These are phyloP conservation scores for Basipetospora chlamydospora DNA, from an alignment of 2,329 filamentous ascomycete genomes.

Conservation along the genomic window DNA sequence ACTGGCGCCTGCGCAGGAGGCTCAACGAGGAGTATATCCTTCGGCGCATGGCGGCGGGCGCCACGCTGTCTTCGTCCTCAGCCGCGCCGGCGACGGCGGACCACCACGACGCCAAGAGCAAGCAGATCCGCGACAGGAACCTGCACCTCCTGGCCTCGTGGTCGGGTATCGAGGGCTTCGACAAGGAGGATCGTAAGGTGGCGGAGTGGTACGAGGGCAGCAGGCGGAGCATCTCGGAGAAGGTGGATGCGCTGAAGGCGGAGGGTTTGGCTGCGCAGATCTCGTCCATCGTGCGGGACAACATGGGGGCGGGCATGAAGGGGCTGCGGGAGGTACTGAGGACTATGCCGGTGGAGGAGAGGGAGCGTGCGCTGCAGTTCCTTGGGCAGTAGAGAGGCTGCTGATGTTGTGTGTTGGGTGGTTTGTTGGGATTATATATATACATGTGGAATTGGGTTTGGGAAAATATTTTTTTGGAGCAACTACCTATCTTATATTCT, in stretches of 20 bases:
- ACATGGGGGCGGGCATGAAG: conserved; percentile 59
- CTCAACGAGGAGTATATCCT: conserved; percentile 96
- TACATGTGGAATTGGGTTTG: too few relatives aligned
- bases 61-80: too few relatives aligned
- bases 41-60: conserved; percentile 61
- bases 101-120: conserved; percentile 21
- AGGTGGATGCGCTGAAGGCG: conserved; percentile 71
- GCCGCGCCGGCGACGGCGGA: conserved; percentile 8
- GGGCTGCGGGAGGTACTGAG: conserved; percentile 75
- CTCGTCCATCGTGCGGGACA: conserved; percentile 26
- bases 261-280: conserved; percentile 45
- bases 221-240: conserved; percentile 64
- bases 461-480: too few relatives aligned
- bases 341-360: conserved; percentile 77
- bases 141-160: conserved; percentile 69
- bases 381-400: conserved; percentile 25
- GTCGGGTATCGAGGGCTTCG: conserved; percentile 65
- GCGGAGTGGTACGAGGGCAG: conserved; percentile 96
- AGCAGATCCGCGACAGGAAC: conserved; percentile 48
- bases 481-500: too few relatives aligned
- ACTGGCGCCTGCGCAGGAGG: conserved; percentile 95
- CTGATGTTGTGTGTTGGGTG: background rate
- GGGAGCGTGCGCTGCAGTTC: conserved; percentile 62
- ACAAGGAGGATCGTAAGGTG: conserved; percentile 66
- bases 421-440: too few relatives aligned